A percentile compares a stretch with the other conserved stretches of the same genome.
These are phyloP conservation scores for Tremella fuciformis DNA, from an alignment of 768 basidiomycete genomes.

Conservation along the genomic window DNA sequence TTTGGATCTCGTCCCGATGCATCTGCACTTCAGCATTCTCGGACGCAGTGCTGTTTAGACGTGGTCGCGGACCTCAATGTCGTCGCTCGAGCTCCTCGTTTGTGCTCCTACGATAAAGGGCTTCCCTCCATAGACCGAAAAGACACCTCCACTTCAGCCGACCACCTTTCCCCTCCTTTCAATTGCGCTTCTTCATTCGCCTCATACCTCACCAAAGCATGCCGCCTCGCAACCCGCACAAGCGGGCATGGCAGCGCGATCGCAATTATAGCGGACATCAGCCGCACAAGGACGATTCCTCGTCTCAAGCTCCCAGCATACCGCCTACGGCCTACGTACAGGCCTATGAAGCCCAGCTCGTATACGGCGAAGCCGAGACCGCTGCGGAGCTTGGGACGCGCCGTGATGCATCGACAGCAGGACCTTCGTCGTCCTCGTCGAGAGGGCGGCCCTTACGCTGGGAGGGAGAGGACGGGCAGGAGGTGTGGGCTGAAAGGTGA, in stretches of 20 bases:
- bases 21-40: not conserved
- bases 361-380: slow-evolving; percentile 54
- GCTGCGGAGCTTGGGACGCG: slow-evolving; percentile 11
- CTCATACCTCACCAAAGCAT: too few relatives aligned
- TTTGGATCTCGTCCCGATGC: not conserved
- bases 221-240: too few relatives aligned
- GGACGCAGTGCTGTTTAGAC: too few relatives aligned
- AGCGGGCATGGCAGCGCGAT: too few relatives aligned
- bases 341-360: slow-evolving; percentile 73
- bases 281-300: too few relatives aligned
- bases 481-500: slow-evolving; percentile 7
- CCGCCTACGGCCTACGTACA: slow-evolving; percentile 54
- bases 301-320: not conserved
- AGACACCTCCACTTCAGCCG: not conserved
- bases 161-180: not conserved
- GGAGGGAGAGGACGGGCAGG: slow-evolving; percentile 50
- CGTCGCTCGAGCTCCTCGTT: too few relatives aligned
- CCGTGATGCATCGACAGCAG: not conserved
- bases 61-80: too few relatives aligned
- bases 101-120: too few relatives aligned
- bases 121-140: too few relatives aligned
- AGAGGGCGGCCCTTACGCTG: slow-evolving; percentile 2
- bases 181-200: too few relatives aligned
- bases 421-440: not conserved
- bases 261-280: too few relatives aligned